A percentile compares a stretch with the other conserved stretches of the same genome.
These are phyloP conservation scores for Trichosporon asahii DNA, from an alignment of 1,284 basidiomycete species.

Conservation along the genomic window DNA sequence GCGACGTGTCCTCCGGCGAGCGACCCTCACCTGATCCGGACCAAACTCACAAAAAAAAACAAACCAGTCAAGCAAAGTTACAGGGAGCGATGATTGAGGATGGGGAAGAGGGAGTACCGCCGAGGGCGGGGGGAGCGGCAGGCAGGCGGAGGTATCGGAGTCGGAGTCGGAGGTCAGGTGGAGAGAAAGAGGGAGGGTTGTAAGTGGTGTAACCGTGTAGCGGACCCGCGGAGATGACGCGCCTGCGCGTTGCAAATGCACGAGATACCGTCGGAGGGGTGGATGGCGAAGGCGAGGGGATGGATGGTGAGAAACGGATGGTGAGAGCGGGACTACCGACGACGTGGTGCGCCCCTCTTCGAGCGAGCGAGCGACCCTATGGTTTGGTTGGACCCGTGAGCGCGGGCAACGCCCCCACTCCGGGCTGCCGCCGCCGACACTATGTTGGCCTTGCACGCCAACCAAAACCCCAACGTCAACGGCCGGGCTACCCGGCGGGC, in stretches of 20 bases:
- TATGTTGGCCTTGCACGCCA: conserved; percentile 16
- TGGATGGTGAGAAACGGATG: conserved; percentile 14
- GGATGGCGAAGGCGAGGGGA: background rate
- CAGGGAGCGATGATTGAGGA: background rate
- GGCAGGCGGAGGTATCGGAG: background rate
- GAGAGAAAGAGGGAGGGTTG: background rate
- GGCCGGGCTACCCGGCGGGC: conserved; percentile 20
- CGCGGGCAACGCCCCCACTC: conserved; percentile 10
- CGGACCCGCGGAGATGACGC: conserved; percentile 1
- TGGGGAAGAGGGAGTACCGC: background rate
- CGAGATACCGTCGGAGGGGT: conserved; percentile 8
- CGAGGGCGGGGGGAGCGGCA: background rate
- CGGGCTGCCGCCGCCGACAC: conserved; percentile 17
- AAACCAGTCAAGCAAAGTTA: background rate
- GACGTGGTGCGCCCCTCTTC: conserved; percentile 18
- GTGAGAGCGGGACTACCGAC: conserved; percentile 16
- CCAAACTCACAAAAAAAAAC: background rate
- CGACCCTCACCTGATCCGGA: background rate
- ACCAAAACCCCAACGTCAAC: conserved; percentile 19
- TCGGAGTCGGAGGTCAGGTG: conserved; percentile 1
- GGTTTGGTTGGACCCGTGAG: conserved; percentile 8
- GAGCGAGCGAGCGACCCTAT: conserved; percentile 17
- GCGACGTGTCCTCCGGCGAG: background rate
- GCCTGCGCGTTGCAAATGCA: conserved; percentile 9
- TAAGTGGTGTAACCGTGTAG: background rate